Evolutionary conservation across 805 yeast genomes (phyloP), one percentile per base, ranked within the genome.

Genomic region (Millerago galiae): DNA sequence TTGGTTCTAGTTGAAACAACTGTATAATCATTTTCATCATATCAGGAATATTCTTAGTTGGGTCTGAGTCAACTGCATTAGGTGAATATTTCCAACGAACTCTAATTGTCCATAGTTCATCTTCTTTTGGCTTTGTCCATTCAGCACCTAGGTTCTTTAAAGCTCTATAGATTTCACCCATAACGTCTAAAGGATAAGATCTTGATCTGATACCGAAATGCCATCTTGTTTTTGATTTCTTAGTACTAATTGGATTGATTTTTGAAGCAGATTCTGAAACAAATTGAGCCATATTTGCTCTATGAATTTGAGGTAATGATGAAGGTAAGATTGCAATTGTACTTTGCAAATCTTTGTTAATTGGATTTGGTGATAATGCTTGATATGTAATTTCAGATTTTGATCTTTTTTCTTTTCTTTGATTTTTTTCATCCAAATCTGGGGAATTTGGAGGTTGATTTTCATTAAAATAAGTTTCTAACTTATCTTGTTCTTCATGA

Each of bases 121-220:
- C 96, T 53, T 90, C 96, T 0, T 90, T 77, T 7, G 98, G 97
- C 53, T 83, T 81, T 9, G 93, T 86, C 98, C 98, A 93, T 62
- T 93, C 97, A 0, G 98, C 98, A 1, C 96, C 97, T 42, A 93
- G 68, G 55, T 86, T 88, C 64, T 86, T 86, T 59, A 93, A 71
- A 1, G 98, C 98, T 37, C 96, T 74, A 65, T 93, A 93, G 35
- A 93, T 90, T 61, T 93, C 99, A 24, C 97, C 96, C 98, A 93
- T 93, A 4, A 93, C 99, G 62, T 93, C 99, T 53, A 93, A 71
- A 28, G 99, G 98, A 60, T 93, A 93, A 1, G 96, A 87, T 55
- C 97, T 74, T 8, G 96, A 88, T 59, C 99, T 74, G 47, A 93
- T 93, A 51, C 99, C 99, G 59, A 93, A 93, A 69, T 93, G 99